These are phyloP conservation scores for Eleusine indica DNA, from an alignment of 176 grass and related monocot species.

Conservation along the genomic window DNA sequence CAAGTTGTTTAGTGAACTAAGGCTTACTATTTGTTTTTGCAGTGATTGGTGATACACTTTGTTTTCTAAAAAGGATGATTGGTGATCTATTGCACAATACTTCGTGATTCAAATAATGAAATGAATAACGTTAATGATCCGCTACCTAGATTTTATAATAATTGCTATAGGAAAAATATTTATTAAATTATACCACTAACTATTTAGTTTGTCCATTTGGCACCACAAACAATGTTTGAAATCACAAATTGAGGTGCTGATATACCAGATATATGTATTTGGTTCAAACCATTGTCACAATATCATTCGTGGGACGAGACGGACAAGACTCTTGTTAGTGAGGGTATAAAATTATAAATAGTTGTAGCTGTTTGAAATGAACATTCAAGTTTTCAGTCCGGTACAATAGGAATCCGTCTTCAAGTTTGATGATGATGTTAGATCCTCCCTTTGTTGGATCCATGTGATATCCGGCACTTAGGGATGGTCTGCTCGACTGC, in stretches of 20 bases:
- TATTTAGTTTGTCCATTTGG: no score
- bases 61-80: conserved; percentile 18
- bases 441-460: conserved; percentile 10
- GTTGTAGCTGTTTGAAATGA: neutral
- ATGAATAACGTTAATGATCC: neutral
- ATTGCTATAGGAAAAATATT: neutral
- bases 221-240: no score
- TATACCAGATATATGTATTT: no score
- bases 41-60: neutral
- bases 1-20: conserved; percentile 31
- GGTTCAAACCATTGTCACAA: no score
- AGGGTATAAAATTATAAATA: neutral
- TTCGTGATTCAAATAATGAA: neutral
- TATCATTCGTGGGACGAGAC: neutral
- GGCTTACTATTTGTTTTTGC: conserved; percentile 2
- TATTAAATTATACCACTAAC: no score
- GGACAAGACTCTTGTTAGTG: no score
- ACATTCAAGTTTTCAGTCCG: neutral
- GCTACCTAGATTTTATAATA: neutral
- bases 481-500: neutral
- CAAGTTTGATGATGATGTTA: neutral
- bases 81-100: neutral
- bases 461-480: conserved; percentile 35
- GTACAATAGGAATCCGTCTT: neutral
- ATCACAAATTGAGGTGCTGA: no score